Base-by-base conservation (phyloP, 495 filamentous ascomycete genomes). In the Wilcoxina mikolae region DNA sequence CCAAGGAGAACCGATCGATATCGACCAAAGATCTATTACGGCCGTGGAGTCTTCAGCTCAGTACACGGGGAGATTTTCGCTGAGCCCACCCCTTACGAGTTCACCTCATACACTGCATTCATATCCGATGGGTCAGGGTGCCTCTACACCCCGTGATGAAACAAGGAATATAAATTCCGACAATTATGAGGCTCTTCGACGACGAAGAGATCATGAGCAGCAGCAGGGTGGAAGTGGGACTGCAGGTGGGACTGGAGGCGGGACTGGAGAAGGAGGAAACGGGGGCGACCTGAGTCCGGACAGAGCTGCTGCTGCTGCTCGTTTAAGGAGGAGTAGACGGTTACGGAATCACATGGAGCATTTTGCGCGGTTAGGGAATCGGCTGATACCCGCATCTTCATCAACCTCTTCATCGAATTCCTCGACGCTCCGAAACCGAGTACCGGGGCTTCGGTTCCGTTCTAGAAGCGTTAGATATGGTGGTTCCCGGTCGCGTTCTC, bases 371-470 rank as follows among this genome's bases (percentile, higher is more conserved):
- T 39, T 66, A 28, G 54, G 63, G 20, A 59, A 56, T 27, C 56
- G 63, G 12, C 52, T 66, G 17, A 51, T 62, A 50, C 56, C 58
- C 10, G 52, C 51, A 49, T 53, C 53, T n/a, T 48, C 56, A 28
- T 35, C 60, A 35, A 20, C 54, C 2, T 48, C 62, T 24, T 50
- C 62, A 20, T 31, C 53, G 25, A 33, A 49, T 5, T 5, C 42
- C 29, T 17, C 20, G 5, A 22, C 18, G 22, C 12, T 9, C 70
- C 73, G 58, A 71, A 77, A 57, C 71, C 72, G 31, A 66, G 71
- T 24, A 73, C 71, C 42, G 70, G 75, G 56, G 72, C 71, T 58
- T 70, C 72, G 51, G 69, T 77, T 65, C 69, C 76, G 48, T 70
- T n/a, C 56, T 5, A 42, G 62, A 26, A 56, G 46, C 29, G 58